Evolutionary conservation across 257 asterid genomes (phyloP).

Genomic region (Fraxinus pennsylvanica): DNA sequence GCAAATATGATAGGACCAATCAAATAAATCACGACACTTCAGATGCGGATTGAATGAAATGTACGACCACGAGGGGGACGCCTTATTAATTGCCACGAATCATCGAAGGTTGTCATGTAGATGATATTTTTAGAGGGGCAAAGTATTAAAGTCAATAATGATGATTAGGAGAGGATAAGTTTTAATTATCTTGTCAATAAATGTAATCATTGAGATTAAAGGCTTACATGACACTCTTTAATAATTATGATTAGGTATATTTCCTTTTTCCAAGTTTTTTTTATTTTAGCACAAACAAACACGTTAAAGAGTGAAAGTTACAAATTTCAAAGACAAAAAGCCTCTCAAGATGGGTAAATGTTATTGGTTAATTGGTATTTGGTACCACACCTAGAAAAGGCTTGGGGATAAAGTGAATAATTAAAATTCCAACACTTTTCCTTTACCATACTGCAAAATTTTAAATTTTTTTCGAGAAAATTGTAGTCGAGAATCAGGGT

Average conservation of each 20-base stretch:
- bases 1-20: too few species aligned
- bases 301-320: constrained; percentile 16
- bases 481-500: too few species aligned
- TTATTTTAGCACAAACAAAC: not conserved
- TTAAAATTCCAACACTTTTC: too few species aligned
- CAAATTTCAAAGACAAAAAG: too few species aligned
- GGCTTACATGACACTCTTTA: constrained; percentile 2
- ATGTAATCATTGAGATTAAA: not conserved
- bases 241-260: constrained; percentile 21
- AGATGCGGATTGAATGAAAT: too few species aligned
- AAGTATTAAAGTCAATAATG: not conserved
- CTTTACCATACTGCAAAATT: too few species aligned
- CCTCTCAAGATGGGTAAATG: too few species aligned
- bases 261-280: not conserved
- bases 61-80: not conserved
- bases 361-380: too few species aligned
- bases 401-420: too few species aligned
- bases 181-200: constrained; percentile 3
- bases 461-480: too few species aligned
- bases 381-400: too few species aligned
- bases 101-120: not conserved
- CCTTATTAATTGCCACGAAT: constrained; percentile 3
- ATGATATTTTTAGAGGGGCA: not conserved
- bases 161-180: not conserved
- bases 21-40: too few species aligned